These are phyloP conservation scores for Trichoderma atroviride DNA, from an alignment of 2,329 filamentous ascomycete genomes.

Conservation along the genomic window DNA sequence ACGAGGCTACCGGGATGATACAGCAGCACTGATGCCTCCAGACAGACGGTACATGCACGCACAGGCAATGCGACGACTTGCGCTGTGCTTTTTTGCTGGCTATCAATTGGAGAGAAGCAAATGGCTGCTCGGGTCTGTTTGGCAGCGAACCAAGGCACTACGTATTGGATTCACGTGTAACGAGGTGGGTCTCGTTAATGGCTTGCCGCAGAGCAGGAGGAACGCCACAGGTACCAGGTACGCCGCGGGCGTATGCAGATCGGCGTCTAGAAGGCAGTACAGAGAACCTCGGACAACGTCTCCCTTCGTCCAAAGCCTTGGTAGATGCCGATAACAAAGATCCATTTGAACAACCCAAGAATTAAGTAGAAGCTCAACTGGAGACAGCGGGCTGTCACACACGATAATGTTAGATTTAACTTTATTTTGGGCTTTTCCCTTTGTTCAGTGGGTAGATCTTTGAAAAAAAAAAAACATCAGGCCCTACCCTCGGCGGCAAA, in stretches of 20 bases:
- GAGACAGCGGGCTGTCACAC: not conserved
- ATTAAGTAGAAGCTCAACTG: conserved; percentile 8
- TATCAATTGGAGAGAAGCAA: conserved; percentile 24
- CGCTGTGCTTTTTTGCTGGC: conserved; percentile 22
- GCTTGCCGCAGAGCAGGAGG: not conserved
- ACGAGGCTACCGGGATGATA: not conserved
- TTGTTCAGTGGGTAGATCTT: too few species aligned
- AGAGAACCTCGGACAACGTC: not conserved
- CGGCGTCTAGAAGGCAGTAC: not conserved
- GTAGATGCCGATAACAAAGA: not conserved
- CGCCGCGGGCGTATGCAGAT: not conserved
- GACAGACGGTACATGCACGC: conserved; percentile 5
- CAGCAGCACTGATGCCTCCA: conserved; percentile 15
- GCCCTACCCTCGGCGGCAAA: not conserved
- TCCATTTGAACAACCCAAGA: not conserved
- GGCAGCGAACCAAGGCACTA: conserved; percentile 15
- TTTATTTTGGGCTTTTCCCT: not conserved
- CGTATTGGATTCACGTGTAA: conserved; percentile 25
- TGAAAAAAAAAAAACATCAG: not conserved
- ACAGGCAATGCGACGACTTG: conserved; percentile 24
- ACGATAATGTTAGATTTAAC: not conserved
- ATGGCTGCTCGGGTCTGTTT: conserved; percentile 20
- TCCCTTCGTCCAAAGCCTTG: conserved; percentile 2
- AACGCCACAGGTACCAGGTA: conserved; percentile 16
- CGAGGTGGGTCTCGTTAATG: conserved; percentile 10